These are phyloP conservation scores for Cutaneotrichosporon sp. DNA, from an alignment of 1,284 basidiomycete species.

Conservation along the genomic window DNA sequence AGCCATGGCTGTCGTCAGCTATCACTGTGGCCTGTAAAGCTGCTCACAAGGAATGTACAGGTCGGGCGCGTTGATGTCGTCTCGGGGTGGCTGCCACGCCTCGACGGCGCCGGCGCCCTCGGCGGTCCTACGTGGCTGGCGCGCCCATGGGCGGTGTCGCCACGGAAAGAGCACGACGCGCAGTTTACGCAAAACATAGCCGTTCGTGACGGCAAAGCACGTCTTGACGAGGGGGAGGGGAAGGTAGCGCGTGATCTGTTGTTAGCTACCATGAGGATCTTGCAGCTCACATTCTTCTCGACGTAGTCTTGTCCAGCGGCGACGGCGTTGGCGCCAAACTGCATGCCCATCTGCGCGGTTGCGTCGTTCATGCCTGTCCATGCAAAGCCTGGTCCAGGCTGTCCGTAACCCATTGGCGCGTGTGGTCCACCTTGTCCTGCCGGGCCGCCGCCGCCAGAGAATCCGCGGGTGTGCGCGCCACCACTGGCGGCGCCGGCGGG, in stretches of 20 bases:
- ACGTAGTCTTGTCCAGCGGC: constrained; percentile 93
- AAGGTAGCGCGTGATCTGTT: constrained; percentile 67
- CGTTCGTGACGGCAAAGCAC: constrained; percentile 95
- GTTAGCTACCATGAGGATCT: no score
- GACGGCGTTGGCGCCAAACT: constrained; percentile 86
- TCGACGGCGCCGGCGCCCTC: constrained; percentile 57
- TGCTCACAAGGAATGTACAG: constrained; percentile 86
- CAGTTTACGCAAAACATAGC: constrained; percentile 88
- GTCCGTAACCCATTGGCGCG: constrained; percentile 15
- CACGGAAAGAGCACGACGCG: constrained; percentile 91
- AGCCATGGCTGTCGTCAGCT: constrained; percentile 68
- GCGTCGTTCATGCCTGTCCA: constrained; percentile 68
- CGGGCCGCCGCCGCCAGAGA: neutral
- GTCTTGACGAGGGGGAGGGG: constrained; percentile 78
- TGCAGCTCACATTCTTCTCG: constrained; percentile 80
- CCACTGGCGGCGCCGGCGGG: constrained; percentile 1
- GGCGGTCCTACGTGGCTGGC: constrained; percentile 55
- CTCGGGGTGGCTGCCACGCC: constrained; percentile 75
- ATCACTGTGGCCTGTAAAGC: no score
- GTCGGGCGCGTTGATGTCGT: constrained; percentile 94
- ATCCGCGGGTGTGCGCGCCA: constrained; percentile 4
- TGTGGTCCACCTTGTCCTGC: constrained; percentile 9
- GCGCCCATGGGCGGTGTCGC: constrained; percentile 78
- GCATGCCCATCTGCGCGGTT: constrained; percentile 93
- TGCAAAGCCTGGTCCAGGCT: constrained; percentile 19